Evolutionary conservation across 495 filamentous ascomycete genomes (phyloP), one percentile per base, ranked within the genome.

Genomic region (Penicillium maclennaniae): DNA sequence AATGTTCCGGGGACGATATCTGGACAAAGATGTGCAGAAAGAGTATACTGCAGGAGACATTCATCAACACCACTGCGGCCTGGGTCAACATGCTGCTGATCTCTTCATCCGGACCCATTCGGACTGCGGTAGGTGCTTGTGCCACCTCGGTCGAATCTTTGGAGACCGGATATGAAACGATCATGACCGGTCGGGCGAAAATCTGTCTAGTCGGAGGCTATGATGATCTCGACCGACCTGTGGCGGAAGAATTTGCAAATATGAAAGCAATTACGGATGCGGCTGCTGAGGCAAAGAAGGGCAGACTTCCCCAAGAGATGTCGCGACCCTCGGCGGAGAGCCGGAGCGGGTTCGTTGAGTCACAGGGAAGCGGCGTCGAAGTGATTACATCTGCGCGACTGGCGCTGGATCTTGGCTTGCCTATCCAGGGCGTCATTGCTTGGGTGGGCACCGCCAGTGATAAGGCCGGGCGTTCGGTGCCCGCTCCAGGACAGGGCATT

Each of bases 1-100:
- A 52, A 97, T 99, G 93, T 97, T 97, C 77, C 95, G 92, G 76
- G 95, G 96, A 65, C 87, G 93, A 43, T 97, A 84, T 82, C 77
- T 96, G 47, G 93, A 98, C 74, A 93, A 91, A 73, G 92, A 92
- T n/a, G 79, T 97, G 19, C 93, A 99, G 70, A 99, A 97, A 73
- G 93, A 99, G n/a, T 68, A 96, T 99, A 60, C 79, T 99, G 34
- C 93, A 99, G 66, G 93, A 99, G 71, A 97, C 93, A 4, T 99
- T 99, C 81, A 97, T 99, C 79, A 99, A 99, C 74, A 97, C 93
- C 21, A 99, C 97, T 92, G 85, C 88, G 54, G 93, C 93, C 7
- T 99, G 93, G 93, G 92, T 97, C 48, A 99, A 99, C 77, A 97
- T 99, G 93, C 72, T 99, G 65, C 76, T 99, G 40, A 71, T 99